phyloP scores from a whole-genome alignment of 1,284 basidiomycete genomes.

The Austroboletus novae-zelandiae region DNA sequence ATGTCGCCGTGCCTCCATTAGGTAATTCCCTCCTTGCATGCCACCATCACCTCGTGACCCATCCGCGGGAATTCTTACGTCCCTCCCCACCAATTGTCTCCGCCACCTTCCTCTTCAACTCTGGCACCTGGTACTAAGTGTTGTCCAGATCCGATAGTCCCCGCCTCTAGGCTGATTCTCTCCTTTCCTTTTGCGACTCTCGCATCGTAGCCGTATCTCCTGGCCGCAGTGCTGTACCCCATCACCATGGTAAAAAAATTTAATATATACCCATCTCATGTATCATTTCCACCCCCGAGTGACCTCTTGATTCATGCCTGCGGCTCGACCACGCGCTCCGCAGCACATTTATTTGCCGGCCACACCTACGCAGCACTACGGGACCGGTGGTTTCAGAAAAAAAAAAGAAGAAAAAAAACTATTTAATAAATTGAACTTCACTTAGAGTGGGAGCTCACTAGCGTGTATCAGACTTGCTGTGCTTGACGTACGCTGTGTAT shows the following conservation, averaged over 20 bases:
- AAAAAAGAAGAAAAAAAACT: not conserved
- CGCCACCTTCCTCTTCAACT: no score
- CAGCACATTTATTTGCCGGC: conserved; percentile 17
- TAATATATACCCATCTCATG: no score
- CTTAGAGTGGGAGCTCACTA: not conserved
- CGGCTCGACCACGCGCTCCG: conserved; percentile 7
- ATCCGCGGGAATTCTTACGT: conserved; percentile 1
- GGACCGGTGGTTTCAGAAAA: conserved; percentile 15
- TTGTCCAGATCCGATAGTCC: not conserved
- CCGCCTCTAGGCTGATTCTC: not conserved
- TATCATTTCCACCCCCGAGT: not conserved
- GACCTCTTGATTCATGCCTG: conserved; percentile 14
- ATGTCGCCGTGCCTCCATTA: not conserved
- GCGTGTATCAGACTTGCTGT: conserved; percentile 5
- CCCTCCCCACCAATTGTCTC: conserved; percentile 2
- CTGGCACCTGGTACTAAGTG: not conserved
- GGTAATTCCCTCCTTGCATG: not conserved
- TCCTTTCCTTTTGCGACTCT: no score
- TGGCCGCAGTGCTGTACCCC: no score
- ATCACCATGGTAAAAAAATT: no score
- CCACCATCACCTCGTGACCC: conserved; percentile 2
- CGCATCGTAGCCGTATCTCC: no score
- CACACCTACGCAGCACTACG: conserved; percentile 10
- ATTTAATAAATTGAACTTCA: conserved; percentile 9
- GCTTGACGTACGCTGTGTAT: conserved; percentile 13